These are phyloP conservation scores for Penicillium digitatum DNA, from an alignment of 2,329 filamentous ascomycete species.

Conservation along the genomic window DNA sequence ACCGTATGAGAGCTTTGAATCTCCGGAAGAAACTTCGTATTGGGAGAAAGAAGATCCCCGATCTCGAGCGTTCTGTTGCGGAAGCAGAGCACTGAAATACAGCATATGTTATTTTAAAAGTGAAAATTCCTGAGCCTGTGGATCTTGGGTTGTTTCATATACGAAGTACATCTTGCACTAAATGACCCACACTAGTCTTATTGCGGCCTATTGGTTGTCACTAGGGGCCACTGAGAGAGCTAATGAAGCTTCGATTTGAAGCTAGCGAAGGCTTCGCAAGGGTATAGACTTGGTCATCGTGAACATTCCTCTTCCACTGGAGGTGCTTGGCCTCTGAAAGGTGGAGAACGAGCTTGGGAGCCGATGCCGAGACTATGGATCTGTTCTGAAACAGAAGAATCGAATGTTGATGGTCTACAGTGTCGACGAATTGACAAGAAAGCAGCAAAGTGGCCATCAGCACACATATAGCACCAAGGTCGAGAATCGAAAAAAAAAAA, in stretches of 20 bases:
- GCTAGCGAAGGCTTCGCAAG: neutral
- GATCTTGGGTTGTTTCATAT: neutral
- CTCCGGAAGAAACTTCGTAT: slow-evolving; percentile 16
- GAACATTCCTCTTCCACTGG: neutral
- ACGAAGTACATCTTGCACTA: neutral
- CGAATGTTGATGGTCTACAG: neutral
- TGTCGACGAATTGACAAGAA: neutral
- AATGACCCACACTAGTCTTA: neutral
- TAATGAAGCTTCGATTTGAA: neutral
- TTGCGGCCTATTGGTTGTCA: no score
- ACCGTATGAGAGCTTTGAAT: slow-evolving; percentile 30
- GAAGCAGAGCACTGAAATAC: neutral
- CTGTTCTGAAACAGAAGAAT: neutral
- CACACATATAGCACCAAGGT: no score
- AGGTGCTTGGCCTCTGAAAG: neutral
- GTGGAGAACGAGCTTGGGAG: neutral
- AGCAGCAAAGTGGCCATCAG: no score
- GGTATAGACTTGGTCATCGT: neutral
- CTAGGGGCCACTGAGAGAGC: neutral
- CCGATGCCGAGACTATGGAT: neutral
- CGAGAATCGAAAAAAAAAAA: neutral
- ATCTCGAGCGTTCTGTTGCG: slow-evolving; percentile 20
- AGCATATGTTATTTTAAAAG: no score
- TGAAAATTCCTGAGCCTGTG: neutral
- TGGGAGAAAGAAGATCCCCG: slow-evolving; percentile 11